phyloP scores from a whole-genome alignment of 1,139 yeast genomes.

The Pichia norvegensis region DNA sequence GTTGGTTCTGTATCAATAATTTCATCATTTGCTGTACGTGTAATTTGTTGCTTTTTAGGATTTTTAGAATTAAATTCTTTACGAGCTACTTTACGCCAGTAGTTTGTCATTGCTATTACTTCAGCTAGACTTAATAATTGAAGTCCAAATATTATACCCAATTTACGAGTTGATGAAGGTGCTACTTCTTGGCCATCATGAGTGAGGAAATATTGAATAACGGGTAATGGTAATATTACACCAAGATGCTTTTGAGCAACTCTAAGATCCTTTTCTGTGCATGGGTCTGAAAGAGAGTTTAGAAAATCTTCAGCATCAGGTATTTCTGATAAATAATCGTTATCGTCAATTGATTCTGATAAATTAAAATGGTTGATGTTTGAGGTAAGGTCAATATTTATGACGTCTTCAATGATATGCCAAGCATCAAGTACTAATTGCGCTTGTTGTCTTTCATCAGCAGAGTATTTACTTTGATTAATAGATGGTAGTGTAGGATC shows the following conservation, averaged over 20 bases:
- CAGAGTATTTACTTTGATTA: conserved; percentile 3
- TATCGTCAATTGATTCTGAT: conserved; percentile 3
- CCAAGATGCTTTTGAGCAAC: conserved; percentile 61
- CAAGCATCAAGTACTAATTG: conserved; percentile 13
- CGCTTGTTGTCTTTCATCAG: conserved; percentile 13
- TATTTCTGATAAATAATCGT: conserved; percentile 6
- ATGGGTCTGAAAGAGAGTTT: conserved; percentile 44
- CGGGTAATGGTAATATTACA: conserved; percentile 50
- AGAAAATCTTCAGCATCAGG: conserved; percentile 18
- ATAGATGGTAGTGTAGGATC: background rate
- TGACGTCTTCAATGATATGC: conserved; percentile 12
- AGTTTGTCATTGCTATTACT: conserved; percentile 52
- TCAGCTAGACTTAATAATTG: conserved; percentile 60
- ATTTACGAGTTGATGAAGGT: conserved; percentile 42
- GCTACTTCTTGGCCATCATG: conserved; percentile 65
- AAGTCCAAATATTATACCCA: conserved; percentile 58
- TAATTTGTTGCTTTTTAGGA: background rate
- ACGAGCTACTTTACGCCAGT: conserved; percentile 60
- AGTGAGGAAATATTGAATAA: conserved; percentile 48
- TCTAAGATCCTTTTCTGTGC: conserved; percentile 52
- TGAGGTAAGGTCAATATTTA: conserved; percentile 6
- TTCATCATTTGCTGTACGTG: background rate
- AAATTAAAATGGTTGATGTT: conserved; percentile 1
- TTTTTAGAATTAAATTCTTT: conserved; percentile 21
- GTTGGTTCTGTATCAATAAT: conserved; percentile 16